Base-by-base conservation (phyloP, 192 early-diverging fungal genomes). In the Linderina pennispora region DNA sequence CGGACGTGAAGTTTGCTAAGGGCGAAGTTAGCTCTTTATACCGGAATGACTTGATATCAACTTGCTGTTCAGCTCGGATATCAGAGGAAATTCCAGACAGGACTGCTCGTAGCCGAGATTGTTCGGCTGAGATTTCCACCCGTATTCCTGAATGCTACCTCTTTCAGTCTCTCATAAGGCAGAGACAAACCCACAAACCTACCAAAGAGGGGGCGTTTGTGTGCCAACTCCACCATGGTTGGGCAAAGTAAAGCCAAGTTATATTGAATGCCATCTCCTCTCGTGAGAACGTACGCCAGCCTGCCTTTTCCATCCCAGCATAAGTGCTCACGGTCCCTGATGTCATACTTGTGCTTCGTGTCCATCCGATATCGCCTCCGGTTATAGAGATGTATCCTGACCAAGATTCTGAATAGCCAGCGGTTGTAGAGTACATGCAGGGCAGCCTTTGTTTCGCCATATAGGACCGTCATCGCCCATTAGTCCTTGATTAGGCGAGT, bases 361-460 rank as follows among this genome's bases (percentile, higher is more conserved):
- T 92, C 90, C 90, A 92, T 34, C 90, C 90, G 65, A 92, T 92
- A 41, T 87, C 86, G 44, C 88, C 87, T 48, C 90, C 90, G 45
- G 85, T 75, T 45, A 92, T 84, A 47, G 83, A 77, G 43, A 92
- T 65, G 75, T 92, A 92, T 48, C 74, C 67, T 43, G 80, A 77
- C 90, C 90, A 92, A 26, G 66, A 75, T 61, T 92, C 90, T 43
- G 87, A 81, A 41, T 82, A 84, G 76, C 84, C 85, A 92, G 50
- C 87, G 77, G 80, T 88, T 88, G 59, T 91, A 76, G 47, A 91
- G 70, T 23, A 88, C 87, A 67, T 92, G 88, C 24, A 92, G 78
- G 28, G 76, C 81, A 62, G 91, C 82, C 82, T 92, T 92, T 41
- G n/a, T 83, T 61, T 92, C 90, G 60, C 81, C 77, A 69, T 92